Conservation (phyloP, 106 monocot species). For the Platanthera guangdongensis region DNA sequence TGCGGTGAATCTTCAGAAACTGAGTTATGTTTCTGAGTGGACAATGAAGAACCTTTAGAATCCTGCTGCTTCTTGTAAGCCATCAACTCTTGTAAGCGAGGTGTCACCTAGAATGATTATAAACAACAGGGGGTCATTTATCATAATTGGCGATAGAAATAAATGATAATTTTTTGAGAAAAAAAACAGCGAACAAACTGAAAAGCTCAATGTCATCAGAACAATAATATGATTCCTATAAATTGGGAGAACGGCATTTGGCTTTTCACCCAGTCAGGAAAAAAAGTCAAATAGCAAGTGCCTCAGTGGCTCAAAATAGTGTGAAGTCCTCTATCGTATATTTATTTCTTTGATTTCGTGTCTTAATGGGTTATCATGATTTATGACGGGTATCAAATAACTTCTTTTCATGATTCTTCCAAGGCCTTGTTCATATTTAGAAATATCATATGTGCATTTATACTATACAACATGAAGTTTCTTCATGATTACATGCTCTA, state of each 20-base stretch:
- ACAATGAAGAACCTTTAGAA: constrained; percentile 21
- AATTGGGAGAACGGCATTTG: not conserved
- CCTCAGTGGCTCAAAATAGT: not conserved
- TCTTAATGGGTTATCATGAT: not conserved
- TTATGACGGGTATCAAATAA: not conserved
- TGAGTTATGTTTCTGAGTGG: constrained; percentile 24
- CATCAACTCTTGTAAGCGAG: constrained; percentile 73
- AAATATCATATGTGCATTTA: too few species aligned
- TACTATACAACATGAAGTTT: too few species aligned
- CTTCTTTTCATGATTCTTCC: not conserved
- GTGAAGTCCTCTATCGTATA: not conserved
- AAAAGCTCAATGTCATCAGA: not conserved
- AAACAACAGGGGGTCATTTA: not conserved
- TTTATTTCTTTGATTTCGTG: not conserved
- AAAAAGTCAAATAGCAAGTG: too few species aligned
- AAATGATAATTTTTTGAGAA: not conserved
- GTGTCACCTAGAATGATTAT: constrained; percentile 46
- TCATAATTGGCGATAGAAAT: not conserved
- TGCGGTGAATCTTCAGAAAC: constrained; percentile 20
- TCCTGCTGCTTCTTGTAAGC: constrained; percentile 66
- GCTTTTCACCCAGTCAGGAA: too few species aligned
- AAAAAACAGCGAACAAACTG: constrained; percentile 5
- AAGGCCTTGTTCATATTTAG: not conserved
- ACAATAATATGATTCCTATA: not conserved
- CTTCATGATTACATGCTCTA: too few species aligned